Base-by-base conservation (phyloP, 345 rosid species). In the Syzygium aromaticum region DNA sequence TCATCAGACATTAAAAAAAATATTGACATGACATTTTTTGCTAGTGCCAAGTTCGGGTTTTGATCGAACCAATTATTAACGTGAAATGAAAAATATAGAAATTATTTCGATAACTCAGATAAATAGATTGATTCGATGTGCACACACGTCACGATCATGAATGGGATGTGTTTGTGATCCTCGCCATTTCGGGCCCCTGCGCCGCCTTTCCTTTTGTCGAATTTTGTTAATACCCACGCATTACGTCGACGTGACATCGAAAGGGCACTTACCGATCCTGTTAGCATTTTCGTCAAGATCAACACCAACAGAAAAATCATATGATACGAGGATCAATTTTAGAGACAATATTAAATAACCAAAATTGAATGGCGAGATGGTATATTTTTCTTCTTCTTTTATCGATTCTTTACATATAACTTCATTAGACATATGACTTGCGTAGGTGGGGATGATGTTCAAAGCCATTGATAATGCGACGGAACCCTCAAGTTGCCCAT, bases 121-220 rank as follows among this genome's bases (percentile, higher is more conserved):
- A 6, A 16, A 7, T 28, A 14, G 8, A 28, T 63, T 63, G 38
- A 28, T 28, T 28, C 19, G 5, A 8, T 3, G 38, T 3, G 5
- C 2, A 12, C 16, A 3, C 6, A 1, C 46, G 10, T n/a, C 33
- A 5, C 3, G 4, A 0, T 63, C 73, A 0, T n/a, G 73, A n/a
- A 61, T 6, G 77, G 19, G 38, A 1, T 3, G 9, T 14, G 73
- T 7, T 13, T 63, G 19, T n/a, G 73, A 63, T 63, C 40, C 77
- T 28, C 9, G 38, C 40, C 67, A 6, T 7, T 10, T 63, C 21
- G 6, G 46, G 46, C 46, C 46, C 46, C 46, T 43, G 46, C 46
- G 46, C 46, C 46, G 1, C 46, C 46, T 43, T 5, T 43, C 46
- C 46, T 28, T 28, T 28, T 63, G 77, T 28, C 11, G 13, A 3